Evolutionary conservation across 2,329 filamentous ascomycete genomes (phyloP).

Genomic region (Neocatenulostroma microsporum): DNA sequence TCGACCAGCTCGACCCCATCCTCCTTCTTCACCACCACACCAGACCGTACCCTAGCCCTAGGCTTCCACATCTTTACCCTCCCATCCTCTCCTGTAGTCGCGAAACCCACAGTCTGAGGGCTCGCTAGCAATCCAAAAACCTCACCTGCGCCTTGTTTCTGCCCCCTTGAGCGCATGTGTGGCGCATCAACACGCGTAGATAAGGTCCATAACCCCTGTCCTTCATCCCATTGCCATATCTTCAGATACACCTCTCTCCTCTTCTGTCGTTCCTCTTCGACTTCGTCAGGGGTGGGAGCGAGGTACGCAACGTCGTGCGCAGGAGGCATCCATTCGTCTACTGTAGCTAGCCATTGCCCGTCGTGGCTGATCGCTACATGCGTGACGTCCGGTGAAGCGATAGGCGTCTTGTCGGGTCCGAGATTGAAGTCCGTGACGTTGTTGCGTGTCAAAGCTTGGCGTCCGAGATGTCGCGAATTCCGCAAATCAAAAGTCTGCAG

Average conservation of each 20-base stretch:
- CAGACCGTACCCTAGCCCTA: constrained; percentile 60
- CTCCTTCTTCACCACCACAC: constrained; percentile 54
- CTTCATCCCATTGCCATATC: constrained; percentile 69
- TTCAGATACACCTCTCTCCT: constrained; percentile 71
- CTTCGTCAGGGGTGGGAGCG: constrained; percentile 28
- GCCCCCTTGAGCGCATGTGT: constrained; percentile 45
- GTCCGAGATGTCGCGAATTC: constrained; percentile 65
- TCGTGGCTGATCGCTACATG: constrained; percentile 69
- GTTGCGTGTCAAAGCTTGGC: constrained; percentile 81
- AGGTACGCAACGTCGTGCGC: constrained; percentile 57
- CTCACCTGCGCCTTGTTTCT: constrained; percentile 35
- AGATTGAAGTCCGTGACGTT: constrained; percentile 76
- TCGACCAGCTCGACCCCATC: constrained; percentile 53
- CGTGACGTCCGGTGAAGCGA: constrained; percentile 71
- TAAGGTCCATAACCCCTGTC: constrained; percentile 57
- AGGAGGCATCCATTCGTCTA: constrained; percentile 83
- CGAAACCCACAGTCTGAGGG: constrained; percentile 60
- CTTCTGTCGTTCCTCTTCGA: constrained; percentile 37
- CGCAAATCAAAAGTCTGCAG: constrained; percentile 85
- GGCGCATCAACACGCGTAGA: constrained; percentile 77
- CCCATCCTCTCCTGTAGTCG: constrained; percentile 76
- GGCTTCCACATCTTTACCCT: constrained; percentile 75
- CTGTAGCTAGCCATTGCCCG: constrained; percentile 81
- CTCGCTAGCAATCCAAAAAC: constrained; percentile 69
- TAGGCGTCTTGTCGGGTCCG: constrained; percentile 60